Base-by-base conservation (phyloP, 345 rosid genomes). In the rapeseed (Brassica napus) region DNA sequence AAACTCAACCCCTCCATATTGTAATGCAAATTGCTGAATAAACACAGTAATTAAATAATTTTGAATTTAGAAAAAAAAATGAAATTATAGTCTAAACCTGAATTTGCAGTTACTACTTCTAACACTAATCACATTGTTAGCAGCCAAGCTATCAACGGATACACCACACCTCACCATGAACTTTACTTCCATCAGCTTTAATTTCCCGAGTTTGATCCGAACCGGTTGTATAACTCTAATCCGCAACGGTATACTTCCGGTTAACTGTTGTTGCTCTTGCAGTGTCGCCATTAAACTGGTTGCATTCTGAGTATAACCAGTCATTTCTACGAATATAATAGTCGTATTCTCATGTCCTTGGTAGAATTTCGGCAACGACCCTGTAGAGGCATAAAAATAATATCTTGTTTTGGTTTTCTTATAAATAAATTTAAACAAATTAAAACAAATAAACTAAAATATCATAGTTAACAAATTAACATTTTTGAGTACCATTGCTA, bases 281-380 rank as follows among this genome's bases (percentile, higher is more conserved):
- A 94, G 12, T 18, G 77, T 9, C 21, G 52, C 62, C 12, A 82
- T 6, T 84, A 92, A 73, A 15, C 23, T 84, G 0, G 75, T 81
- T 2, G 88, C 96, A 79, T 92, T 86, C 42, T 82, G 74, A 6
- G 80, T 84, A 77, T 84, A 83, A 4, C 97, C 97, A 0, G 84
- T 71, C 86, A 94, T 64, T 35, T 85, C 79, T 74, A 94, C 77
- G 15, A 64, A 49, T 49, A 94, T 87, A 57, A 87, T 84, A 0
- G 98, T 92, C 9, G 94, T 92, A 75, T 90, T 94, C 82, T 72
- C 71, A 73, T 94, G 94, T 16, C 98, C 97, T 70, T 94, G 98
- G 82, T 92, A 94, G 80, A 94, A 94, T 78, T 87, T 89, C 0
- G 98, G 98, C 57, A 92, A 73, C 3, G 98, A 81, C 3, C 98